Conservation (phyloP, 2,329 filamentous ascomycete species). For the Hymenoscyphus linearis region DNA sequence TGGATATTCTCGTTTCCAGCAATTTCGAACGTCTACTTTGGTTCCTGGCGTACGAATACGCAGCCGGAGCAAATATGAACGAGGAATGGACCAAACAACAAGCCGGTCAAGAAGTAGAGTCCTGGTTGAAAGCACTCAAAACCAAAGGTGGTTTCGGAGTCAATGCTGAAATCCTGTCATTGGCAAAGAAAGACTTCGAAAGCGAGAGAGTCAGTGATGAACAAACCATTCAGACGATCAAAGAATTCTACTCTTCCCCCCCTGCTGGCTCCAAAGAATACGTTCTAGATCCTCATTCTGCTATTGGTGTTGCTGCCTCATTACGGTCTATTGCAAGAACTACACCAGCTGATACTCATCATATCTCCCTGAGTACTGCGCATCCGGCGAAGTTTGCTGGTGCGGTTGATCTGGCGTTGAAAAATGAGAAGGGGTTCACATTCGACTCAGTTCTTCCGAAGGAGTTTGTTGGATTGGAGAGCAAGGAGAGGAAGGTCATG, state of each 20-base stretch:
- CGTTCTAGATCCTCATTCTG: slow-evolving; percentile 87
- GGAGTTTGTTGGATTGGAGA: slow-evolving; percentile 75
- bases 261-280: slow-evolving; percentile 51
- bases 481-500: slow-evolving; percentile 68
- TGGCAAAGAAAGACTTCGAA: slow-evolving; percentile 70
- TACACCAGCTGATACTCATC: slow-evolving; percentile 42
- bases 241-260: slow-evolving; percentile 43
- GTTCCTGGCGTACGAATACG: slow-evolving; percentile 79
- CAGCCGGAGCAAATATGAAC: slow-evolving; percentile 53
- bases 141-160: slow-evolving; percentile 77
- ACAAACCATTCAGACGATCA: slow-evolving; percentile 65
- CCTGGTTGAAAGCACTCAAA: slow-evolving; percentile 80
- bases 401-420: slow-evolving; percentile 76
- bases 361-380: slow-evolving; percentile 86
- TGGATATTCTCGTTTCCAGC: slow-evolving; percentile 94
- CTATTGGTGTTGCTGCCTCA: slow-evolving; percentile 77
- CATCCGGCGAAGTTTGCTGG: slow-evolving; percentile 93
- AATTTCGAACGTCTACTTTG: slow-evolving; percentile 96
- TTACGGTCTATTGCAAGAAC: slow-evolving; percentile 58
- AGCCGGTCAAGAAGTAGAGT: slow-evolving; percentile 68
- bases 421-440: slow-evolving; percentile 64
- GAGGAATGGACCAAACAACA: slow-evolving; percentile 61
- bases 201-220: slow-evolving; percentile 67
- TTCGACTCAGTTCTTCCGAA: slow-evolving; percentile 74
- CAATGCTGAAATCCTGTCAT: slow-evolving; percentile 63